A percentile compares a stretch with the other conserved stretches of the same genome.
Conservation (phyloP, 73 alveolate genomes). For the Paramecium sonneborni region DNA sequence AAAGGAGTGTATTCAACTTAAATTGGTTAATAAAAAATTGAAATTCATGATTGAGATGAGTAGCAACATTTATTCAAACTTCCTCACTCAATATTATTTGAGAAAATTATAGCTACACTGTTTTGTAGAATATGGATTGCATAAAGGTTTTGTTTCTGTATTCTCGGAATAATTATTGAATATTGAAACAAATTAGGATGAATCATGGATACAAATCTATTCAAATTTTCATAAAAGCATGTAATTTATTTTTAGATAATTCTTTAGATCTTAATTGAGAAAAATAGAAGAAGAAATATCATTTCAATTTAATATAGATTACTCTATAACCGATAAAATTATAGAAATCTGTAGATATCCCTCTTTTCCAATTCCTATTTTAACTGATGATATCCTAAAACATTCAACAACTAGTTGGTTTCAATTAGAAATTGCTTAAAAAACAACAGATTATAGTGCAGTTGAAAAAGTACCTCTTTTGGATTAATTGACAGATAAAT, state of each 20-base stretch:
- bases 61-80: not conserved
- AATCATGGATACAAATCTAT: constrained; percentile 3
- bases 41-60: constrained; percentile 28
- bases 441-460: not conserved
- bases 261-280: not conserved
- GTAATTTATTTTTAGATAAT: not conserved
- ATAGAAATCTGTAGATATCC: not conserved
- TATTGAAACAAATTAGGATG: constrained; percentile 25
- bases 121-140: constrained; percentile 51
- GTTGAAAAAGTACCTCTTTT: not conserved
- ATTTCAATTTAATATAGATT: not conserved
- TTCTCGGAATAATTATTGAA: not conserved
- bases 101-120: not conserved
- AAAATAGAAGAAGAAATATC: not conserved
- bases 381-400: not conserved
- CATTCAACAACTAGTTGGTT: constrained; percentile 34
- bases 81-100: not conserved
- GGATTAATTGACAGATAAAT: constrained; percentile 14
- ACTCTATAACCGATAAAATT: not conserved
- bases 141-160: not conserved
- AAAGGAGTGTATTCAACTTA: not conserved
- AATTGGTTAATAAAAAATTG: constrained; percentile 22
- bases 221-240: not conserved
- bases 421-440: not conserved
- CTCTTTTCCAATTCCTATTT: not conserved